Evolutionary conservation across 805 yeast genomes (phyloP), one percentile per base, ranked within the genome.

Genomic region (Nakazawaea wickerhamii): DNA sequence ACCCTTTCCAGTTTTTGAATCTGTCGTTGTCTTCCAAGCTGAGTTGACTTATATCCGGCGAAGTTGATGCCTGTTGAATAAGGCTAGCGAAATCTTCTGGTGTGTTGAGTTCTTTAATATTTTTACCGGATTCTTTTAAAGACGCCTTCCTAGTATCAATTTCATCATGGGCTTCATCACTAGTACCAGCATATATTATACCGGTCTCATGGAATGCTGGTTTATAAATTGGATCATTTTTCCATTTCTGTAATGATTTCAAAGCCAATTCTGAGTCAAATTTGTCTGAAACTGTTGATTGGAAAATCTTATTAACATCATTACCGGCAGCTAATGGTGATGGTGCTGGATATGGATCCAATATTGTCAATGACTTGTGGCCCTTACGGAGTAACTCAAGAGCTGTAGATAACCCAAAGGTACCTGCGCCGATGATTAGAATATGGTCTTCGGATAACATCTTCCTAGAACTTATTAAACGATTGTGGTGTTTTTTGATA

Each of bases 331-430:
- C 52, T 3, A 60, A 34, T 3, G 63, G 60, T 1, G 71, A 66
- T 1, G 71, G 71, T 5, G 61, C 50, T 4, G 52, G 51, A 42
- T 54, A 56, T 0, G 62, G 59, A 40, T 65, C 70, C 3, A 64
- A 30, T 10, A 61, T 36, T 0, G 60, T 54, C 6, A 65, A 50
- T 25, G 61, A 47, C 32, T 49, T 52, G 37, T 56, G 53, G 2
- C 70, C 70, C 23, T 56, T 53, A 3, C 65, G 52, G 1, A 59
- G 48, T 7, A 70, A 52, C 31, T 63, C 60, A 2, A 68, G 47
- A 3, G 66, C 70, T 0, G 73, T 66, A 4, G 71, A 67, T 5
- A 70, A 56, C 4, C 74, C 75, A 50, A 65, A 68, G 0, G 70
- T 65, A 2, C 73, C 73, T 23, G 69, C 68, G 3, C 74, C 74